Percentiles rank a stretch among this genome's conserved stretches.
phyloP scores from a whole-genome alignment of 345 rosid species.

The Microcos paniculata region DNA sequence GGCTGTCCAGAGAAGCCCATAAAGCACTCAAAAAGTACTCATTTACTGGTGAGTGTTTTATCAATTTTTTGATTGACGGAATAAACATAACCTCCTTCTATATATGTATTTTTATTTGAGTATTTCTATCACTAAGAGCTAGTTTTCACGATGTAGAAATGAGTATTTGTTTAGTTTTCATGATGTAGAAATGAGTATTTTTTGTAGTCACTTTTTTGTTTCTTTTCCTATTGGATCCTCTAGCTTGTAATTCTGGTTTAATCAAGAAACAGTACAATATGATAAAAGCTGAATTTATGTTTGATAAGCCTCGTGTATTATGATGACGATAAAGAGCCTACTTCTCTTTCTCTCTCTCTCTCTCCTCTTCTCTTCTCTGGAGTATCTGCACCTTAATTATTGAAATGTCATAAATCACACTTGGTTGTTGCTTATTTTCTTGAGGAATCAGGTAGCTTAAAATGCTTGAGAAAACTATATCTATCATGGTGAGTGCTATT shows the following conservation, averaged over 20 bases:
- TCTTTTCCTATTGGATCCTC: background rate
- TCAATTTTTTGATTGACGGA: background rate
- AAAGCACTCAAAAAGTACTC: conserved; percentile 81
- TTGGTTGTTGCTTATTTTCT: background rate
- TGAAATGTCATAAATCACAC: background rate
- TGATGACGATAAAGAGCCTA: background rate
- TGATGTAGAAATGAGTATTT: background rate
- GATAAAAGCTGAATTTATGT: background rate
- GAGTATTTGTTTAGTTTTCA: background rate
- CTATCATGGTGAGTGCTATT: conserved; percentile 1
- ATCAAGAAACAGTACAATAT: background rate
- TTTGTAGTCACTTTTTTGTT: background rate
- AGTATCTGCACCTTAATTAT: background rate
- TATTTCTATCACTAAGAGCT: background rate
- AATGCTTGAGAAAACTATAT: background rate
- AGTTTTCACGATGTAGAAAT: background rate
- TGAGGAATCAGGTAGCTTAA: background rate
- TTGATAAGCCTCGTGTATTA: conserved; percentile 2
- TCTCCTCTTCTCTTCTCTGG: background rate
- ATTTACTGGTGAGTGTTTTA: conserved; percentile 49
- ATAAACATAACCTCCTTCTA: background rate
- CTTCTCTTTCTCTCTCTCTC: background rate
- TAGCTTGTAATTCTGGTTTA: background rate
- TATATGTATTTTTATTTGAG: background rate
- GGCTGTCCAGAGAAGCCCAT: conserved; percentile 77